Evolutionary conservation across 495 filamentous ascomycete genomes (phyloP).

Genomic region (Daldinia concentrica): DNA sequence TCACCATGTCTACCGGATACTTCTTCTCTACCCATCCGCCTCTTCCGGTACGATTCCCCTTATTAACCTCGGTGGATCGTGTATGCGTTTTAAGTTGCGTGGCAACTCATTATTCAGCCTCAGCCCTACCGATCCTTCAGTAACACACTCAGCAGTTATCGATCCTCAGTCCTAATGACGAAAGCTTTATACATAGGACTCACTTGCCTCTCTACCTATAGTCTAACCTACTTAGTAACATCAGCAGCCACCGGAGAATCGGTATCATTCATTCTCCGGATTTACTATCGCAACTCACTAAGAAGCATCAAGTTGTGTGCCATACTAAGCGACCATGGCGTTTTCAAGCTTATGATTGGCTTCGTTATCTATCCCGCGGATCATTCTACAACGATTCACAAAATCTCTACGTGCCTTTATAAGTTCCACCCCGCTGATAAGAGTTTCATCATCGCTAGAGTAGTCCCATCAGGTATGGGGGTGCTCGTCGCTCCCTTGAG

Average conservation of each 20-base stretch:
- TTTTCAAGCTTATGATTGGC: slow-evolving; percentile 24
- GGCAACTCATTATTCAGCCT: slow-evolving; percentile 22
- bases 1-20: not conserved
- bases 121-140: slow-evolving; percentile 36
- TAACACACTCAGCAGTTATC: not conserved
- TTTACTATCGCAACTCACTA: slow-evolving; percentile 8
- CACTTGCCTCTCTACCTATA: not conserved
- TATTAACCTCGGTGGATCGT: not conserved
- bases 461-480: slow-evolving; percentile 18
- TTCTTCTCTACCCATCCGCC: not conserved
- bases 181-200: not conserved
- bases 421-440: slow-evolving; percentile 13
- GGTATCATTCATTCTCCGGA: slow-evolving; percentile 18
- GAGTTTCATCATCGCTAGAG: slow-evolving; percentile 12
- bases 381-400: slow-evolving; percentile 7
- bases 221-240: not conserved
- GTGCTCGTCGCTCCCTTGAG: slow-evolving; percentile 21
- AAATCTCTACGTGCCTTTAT: slow-evolving; percentile 7
- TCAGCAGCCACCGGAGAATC: slow-evolving; percentile 8
- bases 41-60: not conserved
- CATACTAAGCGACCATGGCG: not conserved
- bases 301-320: slow-evolving; percentile 15
- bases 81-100: slow-evolving; percentile 5
- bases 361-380: not conserved
- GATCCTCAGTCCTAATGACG: not conserved